These are phyloP conservation scores for Aspergillus kassunensis DNA, from an alignment of 495 filamentous ascomycete species.

Conservation along the genomic window DNA sequence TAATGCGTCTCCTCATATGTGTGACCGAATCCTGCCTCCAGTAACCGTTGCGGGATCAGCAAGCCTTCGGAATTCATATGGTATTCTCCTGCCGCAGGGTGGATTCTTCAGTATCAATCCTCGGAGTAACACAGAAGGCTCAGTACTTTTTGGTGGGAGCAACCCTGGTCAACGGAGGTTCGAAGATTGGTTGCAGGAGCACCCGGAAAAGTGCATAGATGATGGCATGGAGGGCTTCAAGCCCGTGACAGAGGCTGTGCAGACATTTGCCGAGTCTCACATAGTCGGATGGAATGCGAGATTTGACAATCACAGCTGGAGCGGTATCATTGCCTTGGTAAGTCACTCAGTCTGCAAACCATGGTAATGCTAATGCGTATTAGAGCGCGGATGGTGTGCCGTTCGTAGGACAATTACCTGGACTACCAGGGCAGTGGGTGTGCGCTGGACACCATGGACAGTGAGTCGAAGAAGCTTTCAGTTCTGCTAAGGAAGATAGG, in stretches of 20 bases:
- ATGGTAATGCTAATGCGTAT: neutral
- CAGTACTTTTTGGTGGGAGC: slow-evolving; percentile 3
- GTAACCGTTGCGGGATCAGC: neutral
- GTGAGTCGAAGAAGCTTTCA: neutral
- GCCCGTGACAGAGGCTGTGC: neutral
- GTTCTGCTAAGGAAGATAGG: neutral
- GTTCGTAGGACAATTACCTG: slow-evolving; percentile 1
- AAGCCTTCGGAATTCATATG: neutral
- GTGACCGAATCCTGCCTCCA: neutral
- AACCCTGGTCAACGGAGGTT: slow-evolving; percentile 4
- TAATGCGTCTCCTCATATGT: slow-evolving; percentile 1
- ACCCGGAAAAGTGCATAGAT: neutral
- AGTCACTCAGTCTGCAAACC: too few species aligned
- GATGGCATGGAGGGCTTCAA: neutral
- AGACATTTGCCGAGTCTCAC: neutral
- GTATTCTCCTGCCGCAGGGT: neutral
- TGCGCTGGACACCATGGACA: slow-evolving; percentile 8
- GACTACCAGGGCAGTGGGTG: slow-evolving; percentile 2
- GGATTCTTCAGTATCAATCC: slow-evolving; percentile 6
- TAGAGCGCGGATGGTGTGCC: slow-evolving; percentile 5
- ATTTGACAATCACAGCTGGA: neutral
- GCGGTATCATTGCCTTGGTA: slow-evolving; percentile 1
- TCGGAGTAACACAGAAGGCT: neutral
- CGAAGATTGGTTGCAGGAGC: neutral
- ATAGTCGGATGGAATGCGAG: neutral